These are phyloP conservation scores for Plantago coronopus DNA, from an alignment of 305 asterid species.

Conservation along the genomic window DNA sequence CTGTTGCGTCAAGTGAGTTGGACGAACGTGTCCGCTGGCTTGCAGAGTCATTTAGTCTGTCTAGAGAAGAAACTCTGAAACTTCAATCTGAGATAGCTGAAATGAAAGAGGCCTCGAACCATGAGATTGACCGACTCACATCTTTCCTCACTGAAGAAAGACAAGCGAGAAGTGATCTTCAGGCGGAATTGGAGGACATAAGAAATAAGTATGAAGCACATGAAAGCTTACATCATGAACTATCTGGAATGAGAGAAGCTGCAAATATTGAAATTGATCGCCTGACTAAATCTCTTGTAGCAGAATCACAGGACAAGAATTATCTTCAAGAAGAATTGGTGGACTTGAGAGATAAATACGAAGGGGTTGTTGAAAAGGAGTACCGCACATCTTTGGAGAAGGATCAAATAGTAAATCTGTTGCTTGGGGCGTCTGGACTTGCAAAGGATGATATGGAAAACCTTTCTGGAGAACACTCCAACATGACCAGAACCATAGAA, in stretches of 20 bases:
- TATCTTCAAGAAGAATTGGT: constrained; percentile 44
- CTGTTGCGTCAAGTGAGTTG: constrained; percentile 45
- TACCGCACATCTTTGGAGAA: constrained; percentile 39
- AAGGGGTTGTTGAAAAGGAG: constrained; percentile 40
- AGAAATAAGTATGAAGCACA: constrained; percentile 32
- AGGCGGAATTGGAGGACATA: constrained; percentile 51
- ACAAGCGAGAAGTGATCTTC: constrained; percentile 54
- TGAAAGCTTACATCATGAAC: constrained; percentile 38
- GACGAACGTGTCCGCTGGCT: constrained; percentile 60
- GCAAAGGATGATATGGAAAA: constrained; percentile 34
- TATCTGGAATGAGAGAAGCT: constrained; percentile 35
- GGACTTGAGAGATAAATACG: constrained; percentile 39
- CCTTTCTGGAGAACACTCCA: constrained; percentile 37
- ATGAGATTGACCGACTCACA: constrained; percentile 55
- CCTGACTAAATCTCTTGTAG: constrained; percentile 39
- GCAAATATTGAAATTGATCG: constrained; percentile 35
- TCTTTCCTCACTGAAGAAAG: constrained; percentile 56
- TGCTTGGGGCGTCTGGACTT: constrained; percentile 72
- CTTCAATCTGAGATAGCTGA: constrained; percentile 52
- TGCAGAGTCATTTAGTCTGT: constrained; percentile 47
- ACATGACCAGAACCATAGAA: constrained; percentile 39
- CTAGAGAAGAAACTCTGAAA: constrained; percentile 55
- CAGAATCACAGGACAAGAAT: constrained; percentile 48
- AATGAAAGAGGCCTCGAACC: constrained; percentile 49
- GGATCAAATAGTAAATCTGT: constrained; percentile 44